Evolutionary conservation across 2,329 filamentous ascomycete species (phyloP).

Genomic region (Sporothrix euskadiensis): DNA sequence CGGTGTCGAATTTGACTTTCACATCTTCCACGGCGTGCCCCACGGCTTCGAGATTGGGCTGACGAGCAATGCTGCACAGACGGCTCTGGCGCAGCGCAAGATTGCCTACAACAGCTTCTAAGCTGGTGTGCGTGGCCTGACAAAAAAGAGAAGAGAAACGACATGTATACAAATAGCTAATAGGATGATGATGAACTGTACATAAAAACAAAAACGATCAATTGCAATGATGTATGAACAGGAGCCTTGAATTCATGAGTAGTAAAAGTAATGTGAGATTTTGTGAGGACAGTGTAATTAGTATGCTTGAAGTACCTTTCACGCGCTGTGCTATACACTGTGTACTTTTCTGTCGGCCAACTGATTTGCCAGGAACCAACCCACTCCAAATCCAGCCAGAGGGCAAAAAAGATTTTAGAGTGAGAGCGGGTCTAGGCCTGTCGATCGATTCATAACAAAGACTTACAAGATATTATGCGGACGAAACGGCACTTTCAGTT

Average conservation of each 20-base stretch:
- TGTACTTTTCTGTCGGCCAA: neutral
- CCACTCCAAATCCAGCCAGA: neutral
- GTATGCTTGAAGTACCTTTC: neutral
- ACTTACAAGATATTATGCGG: too few relatives aligned
- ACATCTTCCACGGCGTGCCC: slow-evolving; percentile 45
- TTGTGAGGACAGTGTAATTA: neutral
- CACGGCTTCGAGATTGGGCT: slow-evolving; percentile 41
- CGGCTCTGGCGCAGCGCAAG: slow-evolving; percentile 33
- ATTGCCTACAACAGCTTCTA: slow-evolving; percentile 29
- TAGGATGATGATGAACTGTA: slow-evolving; percentile 1
- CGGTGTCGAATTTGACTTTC: slow-evolving; percentile 43
- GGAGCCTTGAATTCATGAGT: neutral
- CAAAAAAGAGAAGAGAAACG: neutral
- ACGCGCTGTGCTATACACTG: neutral
- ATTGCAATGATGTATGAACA: neutral
- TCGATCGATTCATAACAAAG: neutral
- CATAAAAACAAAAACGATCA: neutral
- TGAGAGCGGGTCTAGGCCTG: neutral
- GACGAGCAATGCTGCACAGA: slow-evolving; percentile 31
- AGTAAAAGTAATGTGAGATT: neutral
- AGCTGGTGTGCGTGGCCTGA: neutral
- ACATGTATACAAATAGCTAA: neutral
- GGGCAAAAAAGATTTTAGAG: neutral
- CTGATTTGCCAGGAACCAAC: neutral
- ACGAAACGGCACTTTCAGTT: too few relatives aligned